A percentile compares a stretch with the other conserved stretches of the same genome.
These are phyloP conservation scores for Rhododendron ovatum DNA, from an alignment of 148 eudicot genomes.

Conservation along the genomic window DNA sequence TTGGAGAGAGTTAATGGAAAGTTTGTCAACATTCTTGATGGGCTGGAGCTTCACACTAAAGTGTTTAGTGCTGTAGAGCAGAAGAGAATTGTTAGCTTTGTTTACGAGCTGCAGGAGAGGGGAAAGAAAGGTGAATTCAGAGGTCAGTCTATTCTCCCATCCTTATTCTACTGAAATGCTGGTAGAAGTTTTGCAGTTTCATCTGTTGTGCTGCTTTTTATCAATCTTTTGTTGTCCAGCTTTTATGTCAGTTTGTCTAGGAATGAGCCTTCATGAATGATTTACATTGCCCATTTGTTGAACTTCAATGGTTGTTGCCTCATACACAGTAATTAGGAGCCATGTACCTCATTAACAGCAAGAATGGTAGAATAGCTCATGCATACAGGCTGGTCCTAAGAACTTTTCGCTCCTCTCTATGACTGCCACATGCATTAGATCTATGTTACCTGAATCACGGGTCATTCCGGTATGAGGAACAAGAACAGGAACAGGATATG, in stretches of 20 bases:
- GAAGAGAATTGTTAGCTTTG: slow-evolving; percentile 65
- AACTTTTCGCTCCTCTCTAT: background rate
- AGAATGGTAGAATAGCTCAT: background rate
- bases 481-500: background rate
- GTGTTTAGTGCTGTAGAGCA: slow-evolving; percentile 91
- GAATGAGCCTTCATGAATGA: background rate
- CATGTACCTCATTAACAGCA: background rate
- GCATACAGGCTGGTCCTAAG: background rate
- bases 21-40: slow-evolving; percentile 64
- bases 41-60: slow-evolving; percentile 84
- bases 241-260: background rate
- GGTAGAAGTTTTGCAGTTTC: background rate
- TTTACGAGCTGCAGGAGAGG: slow-evolving; percentile 55
- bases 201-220: background rate
- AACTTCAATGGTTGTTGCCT: background rate
- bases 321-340: slow-evolving; percentile 1
- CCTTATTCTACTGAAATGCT: background rate
- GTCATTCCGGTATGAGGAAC: background rate
- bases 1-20: slow-evolving; percentile 72
- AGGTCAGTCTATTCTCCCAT: slow-evolving; percentile 43
- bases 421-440: background rate
- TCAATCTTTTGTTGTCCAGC: background rate
- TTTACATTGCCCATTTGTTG: background rate
- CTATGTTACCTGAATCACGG: background rate
- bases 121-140: slow-evolving; percentile 70